A percentile compares a stretch with the other conserved stretches of the same genome.
Conservation (phyloP, 2,329 filamentous ascomycete genomes). For the Fusarium armeniacum region DNA sequence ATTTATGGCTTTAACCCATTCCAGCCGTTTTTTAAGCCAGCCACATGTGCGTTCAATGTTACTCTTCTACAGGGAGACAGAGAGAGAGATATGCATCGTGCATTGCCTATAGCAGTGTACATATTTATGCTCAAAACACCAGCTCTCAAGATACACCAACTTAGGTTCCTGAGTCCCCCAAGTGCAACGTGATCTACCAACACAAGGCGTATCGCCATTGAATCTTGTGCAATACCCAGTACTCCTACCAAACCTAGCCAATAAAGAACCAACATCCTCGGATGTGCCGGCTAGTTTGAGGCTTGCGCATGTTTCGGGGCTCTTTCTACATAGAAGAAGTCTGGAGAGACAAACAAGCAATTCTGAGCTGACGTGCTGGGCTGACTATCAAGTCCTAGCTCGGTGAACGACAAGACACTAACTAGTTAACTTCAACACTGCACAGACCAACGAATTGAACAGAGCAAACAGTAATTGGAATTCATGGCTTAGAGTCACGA, state of each 20-base stretch:
- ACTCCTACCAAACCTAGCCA: constrained; percentile 18
- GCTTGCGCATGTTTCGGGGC: constrained; percentile 20
- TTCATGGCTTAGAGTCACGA: constrained; percentile 35
- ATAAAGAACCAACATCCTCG: constrained; percentile 11
- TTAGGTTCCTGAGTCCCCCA: constrained; percentile 13
- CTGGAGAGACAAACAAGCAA: constrained; percentile 21
- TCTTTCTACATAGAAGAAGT: constrained; percentile 16
- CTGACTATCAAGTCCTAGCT: constrained; percentile 24
- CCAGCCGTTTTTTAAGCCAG: constrained; percentile 34
- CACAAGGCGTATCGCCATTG: constrained; percentile 32
- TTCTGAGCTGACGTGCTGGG: constrained; percentile 27
- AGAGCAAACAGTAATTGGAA: constrained; percentile 28
- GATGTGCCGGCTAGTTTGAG: constrained; percentile 20
- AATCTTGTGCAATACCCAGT: constrained; percentile 32
- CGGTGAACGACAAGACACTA: constrained; percentile 26
- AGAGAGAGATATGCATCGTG: not conserved
- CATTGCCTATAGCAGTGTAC: constrained; percentile 1
- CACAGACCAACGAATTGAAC: constrained; percentile 19
- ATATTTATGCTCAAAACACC: not conserved
- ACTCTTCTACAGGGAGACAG: constrained; percentile 1
- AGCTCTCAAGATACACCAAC: not conserved
- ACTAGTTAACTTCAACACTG: not conserved
- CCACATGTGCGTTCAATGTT: constrained; percentile 29
- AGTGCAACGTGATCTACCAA: constrained; percentile 34
- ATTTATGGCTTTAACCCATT: constrained; percentile 11